Evolutionary conservation across 306 rosid species (phyloP).

Genomic region (Erythrophleum fordii): DNA sequence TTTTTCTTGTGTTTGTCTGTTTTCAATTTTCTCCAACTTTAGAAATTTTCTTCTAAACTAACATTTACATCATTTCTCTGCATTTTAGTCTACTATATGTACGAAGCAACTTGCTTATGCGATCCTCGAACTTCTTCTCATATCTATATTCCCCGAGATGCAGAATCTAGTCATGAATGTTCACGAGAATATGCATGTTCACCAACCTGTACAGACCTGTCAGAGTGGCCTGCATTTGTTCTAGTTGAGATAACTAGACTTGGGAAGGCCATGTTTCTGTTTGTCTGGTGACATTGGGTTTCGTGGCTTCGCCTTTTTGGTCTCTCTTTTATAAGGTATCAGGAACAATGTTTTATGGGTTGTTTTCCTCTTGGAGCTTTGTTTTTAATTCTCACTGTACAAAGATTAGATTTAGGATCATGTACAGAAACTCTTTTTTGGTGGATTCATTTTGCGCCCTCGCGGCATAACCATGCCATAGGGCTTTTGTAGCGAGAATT

Average conservation of each 20-base stretch:
- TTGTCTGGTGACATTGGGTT: conserved; percentile 15
- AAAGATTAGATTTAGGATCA: conserved; percentile 37
- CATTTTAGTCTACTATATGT: conserved; percentile 79
- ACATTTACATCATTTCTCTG: conserved; percentile 13
- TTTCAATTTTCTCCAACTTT: neutral
- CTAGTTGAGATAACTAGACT: conserved; percentile 20
- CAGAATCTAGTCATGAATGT: conserved; percentile 65
- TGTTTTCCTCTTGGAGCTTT: neutral
- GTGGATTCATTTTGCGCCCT: conserved; percentile 26
- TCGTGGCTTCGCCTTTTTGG: conserved; percentile 5
- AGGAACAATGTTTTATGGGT: conserved; percentile 13
- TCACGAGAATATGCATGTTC: conserved; percentile 60
- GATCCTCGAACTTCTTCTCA: conserved; percentile 74
- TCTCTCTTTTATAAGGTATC: conserved; percentile 12
- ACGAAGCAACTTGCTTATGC: conserved; percentile 91
- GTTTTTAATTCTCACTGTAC: neutral
- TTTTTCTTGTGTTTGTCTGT: conserved; percentile 2
- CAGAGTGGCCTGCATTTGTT: conserved; percentile 41
- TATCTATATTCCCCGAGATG: conserved; percentile 90
- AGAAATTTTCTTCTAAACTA: conserved; percentile 21
- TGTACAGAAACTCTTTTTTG: conserved; percentile 48
- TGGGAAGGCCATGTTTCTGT: conserved; percentile 25
- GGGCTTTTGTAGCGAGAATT: conserved; percentile 36
- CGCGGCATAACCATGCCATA: conserved; percentile 16
- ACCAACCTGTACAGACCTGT: conserved; percentile 61